Evolutionary conservation across 345 rosid genomes (phyloP), one percentile per base, ranked within the genome.

Genomic region (Acer yangbiense): DNA sequence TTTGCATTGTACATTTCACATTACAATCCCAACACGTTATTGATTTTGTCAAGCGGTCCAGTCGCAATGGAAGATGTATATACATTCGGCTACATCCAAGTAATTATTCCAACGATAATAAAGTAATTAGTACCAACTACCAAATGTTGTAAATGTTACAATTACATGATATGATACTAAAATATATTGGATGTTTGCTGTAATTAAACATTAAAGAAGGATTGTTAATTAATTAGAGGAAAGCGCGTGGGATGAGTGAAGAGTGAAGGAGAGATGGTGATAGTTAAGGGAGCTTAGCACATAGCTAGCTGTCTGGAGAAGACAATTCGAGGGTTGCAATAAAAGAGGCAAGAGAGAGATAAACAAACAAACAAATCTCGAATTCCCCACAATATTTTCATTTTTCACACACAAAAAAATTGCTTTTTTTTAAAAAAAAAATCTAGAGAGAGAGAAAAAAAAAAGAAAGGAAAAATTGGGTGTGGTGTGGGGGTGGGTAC

Each of bases 221-320:
- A 50, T 12, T 3, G 55, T 12, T 50, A 2, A 14, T 9, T 43
- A 43, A 1, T 13, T 14, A 50, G 6, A 21, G 27, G 7, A n/a
- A 18, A 41, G 73, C 73, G 73, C 21, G 73, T 69, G 73, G 10
- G 39, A 12, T 35, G 39, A 35, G 39, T 43, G 11, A 43, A n/a
- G 29, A 10, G 16, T 20, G 2, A 3, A 35, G 29, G 64, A 6
- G 64, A 60, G 64, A 29, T 14, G 62, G 20, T 32, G 65, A 44
- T 10, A 57, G 16, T 72, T 54, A 57, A 35, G 39, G 39, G 10
- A 7, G 58, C 72, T 69, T 21, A 54, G 58, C 58, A 54, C 17
- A 54, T 25, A 12, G 75, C 75, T 72, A 62, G 76, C 76, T 60
- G 68, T 21, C 39, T 43, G 78, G 57, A 39, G 73, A 21, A 23